phyloP scores from a whole-genome alignment of 495 filamentous ascomycete species.

The Xylaria palmicola region DNA sequence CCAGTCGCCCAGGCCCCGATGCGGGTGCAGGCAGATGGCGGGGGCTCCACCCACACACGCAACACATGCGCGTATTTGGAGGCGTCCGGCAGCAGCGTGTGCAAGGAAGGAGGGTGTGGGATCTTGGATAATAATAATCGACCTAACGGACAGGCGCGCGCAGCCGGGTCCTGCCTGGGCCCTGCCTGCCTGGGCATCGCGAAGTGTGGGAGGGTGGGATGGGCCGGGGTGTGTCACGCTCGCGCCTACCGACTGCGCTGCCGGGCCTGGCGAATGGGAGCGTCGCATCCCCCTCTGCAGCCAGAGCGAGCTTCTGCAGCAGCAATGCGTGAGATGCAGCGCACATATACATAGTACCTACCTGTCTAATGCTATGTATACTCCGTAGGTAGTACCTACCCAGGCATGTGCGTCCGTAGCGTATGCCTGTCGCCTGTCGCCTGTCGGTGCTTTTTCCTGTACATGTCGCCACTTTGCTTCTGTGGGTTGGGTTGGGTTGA shows the following conservation, averaged over 20 bases:
- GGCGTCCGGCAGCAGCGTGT: constrained; percentile 10
- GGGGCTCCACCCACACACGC: constrained; percentile 34
- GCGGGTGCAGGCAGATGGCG: constrained; percentile 18
- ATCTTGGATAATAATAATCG: constrained; percentile 8
- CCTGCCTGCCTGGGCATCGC: neutral
- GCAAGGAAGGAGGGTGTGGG: neutral
- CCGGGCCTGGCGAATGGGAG: constrained; percentile 27
- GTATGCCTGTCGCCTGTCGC: too few species aligned
- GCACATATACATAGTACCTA: too few species aligned
- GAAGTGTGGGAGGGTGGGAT: neutral
- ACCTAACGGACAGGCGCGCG: neutral
- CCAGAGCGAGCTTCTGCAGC: constrained; percentile 25
- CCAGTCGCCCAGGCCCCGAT: constrained; percentile 2
- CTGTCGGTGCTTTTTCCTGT: constrained; percentile 5
- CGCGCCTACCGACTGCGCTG: constrained; percentile 18
- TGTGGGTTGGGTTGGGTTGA: constrained; percentile 13
- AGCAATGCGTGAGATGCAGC: constrained; percentile 37
- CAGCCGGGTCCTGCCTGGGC: neutral
- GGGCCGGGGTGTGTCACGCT: constrained; percentile 14
- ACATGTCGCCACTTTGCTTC: neutral
- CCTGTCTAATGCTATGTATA: too few species aligned
- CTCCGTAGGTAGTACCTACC: too few species aligned
- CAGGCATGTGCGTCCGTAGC: too few species aligned
- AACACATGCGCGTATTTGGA: constrained; percentile 18
- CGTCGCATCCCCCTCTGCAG: constrained; percentile 31